Base-by-base conservation (phyloP, 73 alveolate genomes). In the Symbiodinium pilosum region DNA sequence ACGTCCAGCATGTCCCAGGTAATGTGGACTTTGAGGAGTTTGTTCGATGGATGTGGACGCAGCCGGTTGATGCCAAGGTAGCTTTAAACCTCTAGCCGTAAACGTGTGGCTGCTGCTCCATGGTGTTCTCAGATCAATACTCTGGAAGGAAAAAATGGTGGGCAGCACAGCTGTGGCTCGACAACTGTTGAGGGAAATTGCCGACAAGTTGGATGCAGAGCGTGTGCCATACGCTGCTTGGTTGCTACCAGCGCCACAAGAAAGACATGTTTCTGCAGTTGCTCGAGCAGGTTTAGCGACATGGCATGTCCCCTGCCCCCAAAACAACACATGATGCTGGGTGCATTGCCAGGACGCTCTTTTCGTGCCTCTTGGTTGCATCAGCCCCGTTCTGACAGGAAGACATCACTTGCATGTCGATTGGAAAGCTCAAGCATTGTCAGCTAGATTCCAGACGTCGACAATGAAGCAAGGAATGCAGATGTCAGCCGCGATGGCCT, bases 81-180 rank as follows among this genome's bases (percentile, higher is more conserved):
- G 21, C 21, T 87, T 56, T 41, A n/a, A 24, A 30, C 26, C 30
- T 54, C 26, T 5, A 30, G 26, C 73, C 20, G 73, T n/a, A 54
- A 54, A 6, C 16, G 16, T 54, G 24, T 54, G 73, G 73, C 73
- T 8, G 64, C 73, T 54, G 73, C 73, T n/a, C 20, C 32, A 24
- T n/a, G n/a, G n/a, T n/a, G n/a, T n/a, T n/a, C 2, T 54, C 32
- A 54, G 12, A 54, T 6, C 73, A 26, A 16, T 26, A 11, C 64
- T 24, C 5, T 54, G 81, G 12, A 26, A 91, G 97, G 97, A 91
- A 52, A 91, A 91, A 56, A 91, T 91, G 97, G 41, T 91, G 88
- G 97, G 97, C 51, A 91, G 97, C 89, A 91, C 97, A 11, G 97
- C 97, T 24, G 97, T 91, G n/a, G 97, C 97, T 30, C 77, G 81